These are phyloP conservation scores for Daldinia caldariorum DNA, from an alignment of 495 filamentous ascomycete species.

Conservation along the genomic window DNA sequence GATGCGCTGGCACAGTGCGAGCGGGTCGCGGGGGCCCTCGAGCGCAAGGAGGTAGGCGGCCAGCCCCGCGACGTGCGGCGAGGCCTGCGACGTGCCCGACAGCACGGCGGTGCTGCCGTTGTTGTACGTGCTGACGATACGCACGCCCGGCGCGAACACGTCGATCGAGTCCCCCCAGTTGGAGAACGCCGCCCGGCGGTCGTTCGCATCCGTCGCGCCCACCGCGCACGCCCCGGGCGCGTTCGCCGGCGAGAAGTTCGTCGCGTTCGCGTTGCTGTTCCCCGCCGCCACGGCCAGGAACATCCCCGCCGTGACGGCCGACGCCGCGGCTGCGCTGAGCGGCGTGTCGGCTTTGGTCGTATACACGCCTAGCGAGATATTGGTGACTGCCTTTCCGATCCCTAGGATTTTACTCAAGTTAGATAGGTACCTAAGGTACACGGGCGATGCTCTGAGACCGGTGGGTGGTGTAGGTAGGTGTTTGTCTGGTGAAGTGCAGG, in stretches of 20 bases:
- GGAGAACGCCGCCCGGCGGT: slow-evolving; percentile 60
- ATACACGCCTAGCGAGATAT: slow-evolving; percentile 60
- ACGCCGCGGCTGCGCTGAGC: slow-evolving; percentile 55
- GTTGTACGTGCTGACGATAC: slow-evolving; percentile 48
- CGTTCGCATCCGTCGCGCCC: slow-evolving; percentile 55
- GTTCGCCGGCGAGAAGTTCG: slow-evolving; percentile 57
- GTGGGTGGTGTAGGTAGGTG: no score
- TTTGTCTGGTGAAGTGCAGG: not conserved
- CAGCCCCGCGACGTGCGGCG: slow-evolving; percentile 62
- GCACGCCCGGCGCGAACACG: slow-evolving; percentile 54
- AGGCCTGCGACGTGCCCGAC: slow-evolving; percentile 65
- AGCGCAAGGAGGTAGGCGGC: slow-evolving; percentile 58
- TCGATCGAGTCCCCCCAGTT: slow-evolving; percentile 65
- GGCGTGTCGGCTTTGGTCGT: slow-evolving; percentile 45
- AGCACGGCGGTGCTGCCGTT: slow-evolving; percentile 53
- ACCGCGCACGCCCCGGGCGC: slow-evolving; percentile 62
- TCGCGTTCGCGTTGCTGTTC: slow-evolving; percentile 49
- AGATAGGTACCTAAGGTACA: no score
- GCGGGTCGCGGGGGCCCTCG: slow-evolving; percentile 46
- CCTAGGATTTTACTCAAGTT: slow-evolving; percentile 16
- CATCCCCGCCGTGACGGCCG: slow-evolving; percentile 54
- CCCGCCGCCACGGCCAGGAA: slow-evolving; percentile 59
- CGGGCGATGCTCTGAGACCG: no score
- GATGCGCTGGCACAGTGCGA: slow-evolving; percentile 47
- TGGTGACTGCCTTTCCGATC: slow-evolving; percentile 51